Evolutionary conservation across 371 early-diverging fungal genomes (phyloP).

Genomic region (Parasitella parasitica): DNA sequence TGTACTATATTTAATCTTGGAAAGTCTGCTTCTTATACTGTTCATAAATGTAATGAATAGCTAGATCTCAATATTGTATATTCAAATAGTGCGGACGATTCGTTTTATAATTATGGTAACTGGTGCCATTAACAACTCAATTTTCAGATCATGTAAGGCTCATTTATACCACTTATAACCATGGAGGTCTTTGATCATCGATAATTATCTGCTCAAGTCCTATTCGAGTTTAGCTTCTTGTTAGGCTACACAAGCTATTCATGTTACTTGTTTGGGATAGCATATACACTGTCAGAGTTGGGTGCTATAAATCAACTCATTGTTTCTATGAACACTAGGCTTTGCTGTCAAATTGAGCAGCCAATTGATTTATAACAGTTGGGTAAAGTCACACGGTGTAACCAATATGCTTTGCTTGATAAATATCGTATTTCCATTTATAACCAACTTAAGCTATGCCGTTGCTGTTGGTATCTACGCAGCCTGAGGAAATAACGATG

Average conservation of each 20-base stretch:
- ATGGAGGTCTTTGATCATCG: background rate
- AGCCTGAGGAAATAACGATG: background rate
- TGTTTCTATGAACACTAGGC: background rate
- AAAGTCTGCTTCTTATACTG: no score
- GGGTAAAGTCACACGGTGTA: slow-evolving; percentile 12
- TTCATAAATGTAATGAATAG: no score
- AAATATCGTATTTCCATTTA: background rate
- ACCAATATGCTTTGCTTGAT: slow-evolving; percentile 1
- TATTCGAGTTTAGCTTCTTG: slow-evolving; percentile 5
- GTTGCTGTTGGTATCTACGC: slow-evolving; percentile 5
- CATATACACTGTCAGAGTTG: slow-evolving; percentile 14
- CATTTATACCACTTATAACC: background rate
- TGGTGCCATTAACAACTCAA: slow-evolving; percentile 7
- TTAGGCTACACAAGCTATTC: slow-evolving; percentile 14
- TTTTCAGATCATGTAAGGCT: slow-evolving; percentile 16
- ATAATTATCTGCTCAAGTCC: background rate
- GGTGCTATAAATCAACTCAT: no score
- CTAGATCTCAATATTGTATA: no score
- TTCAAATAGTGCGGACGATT: slow-evolving; percentile 7
- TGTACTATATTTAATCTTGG: slow-evolving; percentile 12
- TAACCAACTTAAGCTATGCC: slow-evolving; percentile 7
- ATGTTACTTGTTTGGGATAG: slow-evolving; percentile 17
- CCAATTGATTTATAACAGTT: slow-evolving; percentile 3
- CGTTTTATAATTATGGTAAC: slow-evolving; percentile 13
- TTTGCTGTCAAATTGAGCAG: background rate